Base-by-base conservation (phyloP, 257 asterid genomes). In the Capsicum baccatum region DNA sequence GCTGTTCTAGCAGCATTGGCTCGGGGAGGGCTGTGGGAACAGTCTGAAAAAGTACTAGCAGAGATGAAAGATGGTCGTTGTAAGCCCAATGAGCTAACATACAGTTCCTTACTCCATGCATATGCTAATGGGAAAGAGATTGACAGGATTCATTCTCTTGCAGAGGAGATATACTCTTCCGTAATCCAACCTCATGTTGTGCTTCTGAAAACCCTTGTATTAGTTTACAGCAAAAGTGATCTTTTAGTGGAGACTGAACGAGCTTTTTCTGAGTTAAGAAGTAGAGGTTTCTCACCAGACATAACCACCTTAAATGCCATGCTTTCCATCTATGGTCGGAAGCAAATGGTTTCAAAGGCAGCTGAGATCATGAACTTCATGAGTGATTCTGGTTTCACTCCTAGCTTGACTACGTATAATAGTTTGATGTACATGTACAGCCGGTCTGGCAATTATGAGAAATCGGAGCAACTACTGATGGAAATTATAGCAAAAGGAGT, bases 1-100 rank as follows among this genome's bases (percentile, higher is more conserved):
- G 91, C 99, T 3, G 96, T 96, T 68, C 86, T 96, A 82, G 98
- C 99, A 13, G 99, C 98, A 6, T 82, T 96, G 59, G 97, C 98
- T 3, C 85, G 98, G 54, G 98, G 97, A 62, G 99, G 98, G 33
- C 87, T 90, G 52, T 96, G 98, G 98, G 93, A 95, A 78, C 98
- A 96, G 86, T 94, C 99, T 0, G 98, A 96, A 88, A 93, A 92
- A 85, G 88, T 96, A 19, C 90, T 94, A 79, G 90, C 94, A 13
- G 98, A 96, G 84, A 96, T 96, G 99, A 90, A 87, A 81, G 89
- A 88, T 2, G 59, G 90, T 21, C 88, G 82, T 47, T 96, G 98
- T 85, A 96, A 94, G 55, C 99, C 99, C 4, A 96, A 96, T 74
- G 96, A 92, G 84, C 86, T 88, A 82, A 92, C 97, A 13, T 94